Conservation (phyloP, 495 filamentous ascomycete genomes). For the Aspergillus asperescens region DNA sequence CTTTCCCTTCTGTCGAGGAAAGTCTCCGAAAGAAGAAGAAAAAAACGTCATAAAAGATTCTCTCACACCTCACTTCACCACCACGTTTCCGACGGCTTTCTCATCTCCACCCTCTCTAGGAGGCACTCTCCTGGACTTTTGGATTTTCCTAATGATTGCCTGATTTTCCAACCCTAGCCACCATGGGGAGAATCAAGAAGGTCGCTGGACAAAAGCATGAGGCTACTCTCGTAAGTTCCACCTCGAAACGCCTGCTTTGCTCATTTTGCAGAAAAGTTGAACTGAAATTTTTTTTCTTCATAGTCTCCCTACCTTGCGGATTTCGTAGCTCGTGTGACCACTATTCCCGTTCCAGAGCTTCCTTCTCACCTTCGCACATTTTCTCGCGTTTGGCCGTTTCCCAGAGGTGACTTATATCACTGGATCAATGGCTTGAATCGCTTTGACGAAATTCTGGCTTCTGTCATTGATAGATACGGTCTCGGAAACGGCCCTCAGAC, state of each 20-base stretch:
- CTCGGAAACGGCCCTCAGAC: conserved; percentile 77
- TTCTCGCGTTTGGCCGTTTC: conserved; percentile 87
- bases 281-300: conserved; percentile 26
- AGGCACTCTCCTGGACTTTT: conserved; percentile 29
- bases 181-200: conserved; percentile 97
- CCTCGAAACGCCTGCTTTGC: neutral
- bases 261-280: conserved; percentile 15
- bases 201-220: conserved; percentile 84
- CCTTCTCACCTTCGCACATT: conserved; percentile 72
- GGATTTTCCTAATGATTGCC: conserved; percentile 45
- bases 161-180: conserved; percentile 29
- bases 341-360: conserved; percentile 67
- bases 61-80: conserved; percentile 35
- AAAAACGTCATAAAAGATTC: conserved; percentile 45
- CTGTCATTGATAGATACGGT: conserved; percentile 74
- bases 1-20: conserved; percentile 31
- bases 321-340: conserved; percentile 64
- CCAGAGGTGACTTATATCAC: conserved; percentile 95
- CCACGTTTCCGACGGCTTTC: conserved; percentile 29
- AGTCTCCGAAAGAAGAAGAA: conserved; percentile 18
- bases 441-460: conserved; percentile 83
- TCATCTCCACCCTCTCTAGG: conserved; percentile 27
- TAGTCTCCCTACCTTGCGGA: conserved; percentile 82
- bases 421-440: conserved; percentile 95
- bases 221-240: conserved; percentile 76